These are phyloP conservation scores for Kurtzmaniella quercitrusa DNA, from an alignment of 1,139 yeast species.

Conservation along the genomic window DNA sequence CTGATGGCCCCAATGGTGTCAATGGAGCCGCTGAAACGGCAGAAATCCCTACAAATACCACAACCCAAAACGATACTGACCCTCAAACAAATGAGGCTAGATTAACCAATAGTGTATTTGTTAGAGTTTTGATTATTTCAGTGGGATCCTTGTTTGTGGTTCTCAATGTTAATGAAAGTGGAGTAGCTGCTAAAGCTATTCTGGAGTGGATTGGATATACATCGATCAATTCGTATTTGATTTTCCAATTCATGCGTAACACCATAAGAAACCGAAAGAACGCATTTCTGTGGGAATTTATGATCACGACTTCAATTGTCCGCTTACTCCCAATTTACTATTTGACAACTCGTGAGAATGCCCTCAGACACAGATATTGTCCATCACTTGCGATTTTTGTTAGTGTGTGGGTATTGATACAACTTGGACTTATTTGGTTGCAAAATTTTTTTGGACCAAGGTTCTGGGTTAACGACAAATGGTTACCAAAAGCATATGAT, in stretches of 20 bases:
- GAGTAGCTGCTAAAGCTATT: conserved; percentile 37
- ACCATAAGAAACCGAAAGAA: conserved; percentile 66
- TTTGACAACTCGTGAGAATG: conserved; percentile 43
- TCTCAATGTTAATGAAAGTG: conserved; percentile 53
- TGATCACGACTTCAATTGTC: conserved; percentile 59
- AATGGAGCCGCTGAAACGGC: conserved; percentile 9
- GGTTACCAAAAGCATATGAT: conserved; percentile 75
- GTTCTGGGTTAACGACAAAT: conserved; percentile 72
- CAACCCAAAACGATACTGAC: background rate
- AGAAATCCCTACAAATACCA: conserved; percentile 7
- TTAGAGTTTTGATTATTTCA: conserved; percentile 56
- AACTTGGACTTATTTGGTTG: conserved; percentile 49
- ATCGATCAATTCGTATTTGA: conserved; percentile 69
- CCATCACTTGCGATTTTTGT: conserved; percentile 42
- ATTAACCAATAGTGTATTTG: conserved; percentile 56
- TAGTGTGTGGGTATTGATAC: conserved; percentile 51
- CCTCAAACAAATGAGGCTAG: conserved; percentile 46
- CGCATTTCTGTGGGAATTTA: conserved; percentile 67
- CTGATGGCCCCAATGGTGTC: conserved; percentile 8
- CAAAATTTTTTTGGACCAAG: conserved; percentile 75
- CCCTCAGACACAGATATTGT: conserved; percentile 56
- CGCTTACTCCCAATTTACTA: conserved; percentile 66
- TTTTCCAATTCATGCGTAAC: conserved; percentile 86
- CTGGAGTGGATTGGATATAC: conserved; percentile 57
- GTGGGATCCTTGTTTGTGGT: conserved; percentile 58